phyloP scores from a whole-genome alignment of 2,329 filamentous ascomycete species.

The Colletotrichum tofieldiae region DNA sequence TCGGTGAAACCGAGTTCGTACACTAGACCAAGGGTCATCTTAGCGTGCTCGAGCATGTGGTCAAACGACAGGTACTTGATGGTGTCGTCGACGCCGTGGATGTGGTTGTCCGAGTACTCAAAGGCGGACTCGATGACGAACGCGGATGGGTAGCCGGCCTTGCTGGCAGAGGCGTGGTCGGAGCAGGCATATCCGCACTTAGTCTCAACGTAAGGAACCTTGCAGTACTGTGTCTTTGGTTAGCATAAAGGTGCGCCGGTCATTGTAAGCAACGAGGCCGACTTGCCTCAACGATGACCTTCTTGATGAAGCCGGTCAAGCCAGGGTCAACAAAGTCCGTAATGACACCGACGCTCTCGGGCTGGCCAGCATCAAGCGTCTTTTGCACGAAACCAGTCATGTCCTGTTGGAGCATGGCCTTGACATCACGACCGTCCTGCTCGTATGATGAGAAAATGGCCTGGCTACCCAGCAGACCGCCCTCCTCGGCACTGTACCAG shows the following conservation, averaged over 20 bases:
- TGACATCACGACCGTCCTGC: conserved; percentile 80
- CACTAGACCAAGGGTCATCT: conserved; percentile 85
- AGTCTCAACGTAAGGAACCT: conserved; percentile 88
- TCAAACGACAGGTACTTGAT: conserved; percentile 84
- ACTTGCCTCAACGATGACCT: conserved; percentile 79
- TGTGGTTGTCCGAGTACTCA: conserved; percentile 76
- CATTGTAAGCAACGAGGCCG: background rate
- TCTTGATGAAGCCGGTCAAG: conserved; percentile 92
- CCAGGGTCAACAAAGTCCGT: conserved; percentile 89
- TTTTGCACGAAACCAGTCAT: conserved; percentile 94
- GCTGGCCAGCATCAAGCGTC: conserved; percentile 85
- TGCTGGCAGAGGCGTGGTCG: conserved; percentile 81
- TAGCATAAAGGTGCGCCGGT: conserved; percentile 46
- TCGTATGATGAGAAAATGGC: conserved; percentile 90
- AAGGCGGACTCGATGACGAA: conserved; percentile 85
- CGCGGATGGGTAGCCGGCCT: conserved; percentile 81
- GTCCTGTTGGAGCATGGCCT: conserved; percentile 98
- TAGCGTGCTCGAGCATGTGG: conserved; percentile 93
- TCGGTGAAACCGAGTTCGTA: conserved; percentile 88
- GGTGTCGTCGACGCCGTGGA: conserved; percentile 79
- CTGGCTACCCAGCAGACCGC: conserved; percentile 88
- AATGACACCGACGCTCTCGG: conserved; percentile 92
- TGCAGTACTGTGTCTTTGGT: conserved; percentile 77
- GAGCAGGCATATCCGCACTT: conserved; percentile 91
- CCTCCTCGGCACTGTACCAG: conserved; percentile 95